Conservation (phyloP, 805 yeast species). For the Nakazawaea laoshanensis region DNA sequence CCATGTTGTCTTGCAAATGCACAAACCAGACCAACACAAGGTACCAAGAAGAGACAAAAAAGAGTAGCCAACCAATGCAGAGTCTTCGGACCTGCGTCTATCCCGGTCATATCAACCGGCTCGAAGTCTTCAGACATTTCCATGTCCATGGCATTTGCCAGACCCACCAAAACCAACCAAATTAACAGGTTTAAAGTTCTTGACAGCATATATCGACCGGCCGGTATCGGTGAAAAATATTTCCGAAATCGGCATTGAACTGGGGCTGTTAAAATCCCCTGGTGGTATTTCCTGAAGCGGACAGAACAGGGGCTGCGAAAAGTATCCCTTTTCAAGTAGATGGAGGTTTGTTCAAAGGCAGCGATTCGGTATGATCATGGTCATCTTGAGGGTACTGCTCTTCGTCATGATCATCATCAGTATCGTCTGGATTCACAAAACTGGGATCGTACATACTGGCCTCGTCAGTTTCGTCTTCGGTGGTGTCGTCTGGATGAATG, state of each 20-base stretch:
- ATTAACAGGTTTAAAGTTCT: too few relatives aligned
- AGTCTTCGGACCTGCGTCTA: conserved; percentile 40
- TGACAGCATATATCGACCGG: too few relatives aligned
- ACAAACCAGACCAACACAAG: conserved; percentile 46
- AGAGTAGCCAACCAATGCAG: conserved; percentile 59
- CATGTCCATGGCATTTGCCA: conserved; percentile 8
- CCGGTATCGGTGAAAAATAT: too few relatives aligned
- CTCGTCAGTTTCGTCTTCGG: conserved; percentile 25
- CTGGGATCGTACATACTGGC: conserved; percentile 12
- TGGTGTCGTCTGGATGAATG: conserved; percentile 53
- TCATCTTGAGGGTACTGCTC: background rate
- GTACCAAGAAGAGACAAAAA: conserved; percentile 37
- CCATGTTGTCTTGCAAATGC: conserved; percentile 45
- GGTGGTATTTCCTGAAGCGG: too few relatives aligned
- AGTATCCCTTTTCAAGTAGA: too few relatives aligned
- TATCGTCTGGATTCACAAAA: conserved; percentile 8
- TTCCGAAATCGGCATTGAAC: too few relatives aligned
- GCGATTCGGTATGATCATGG: too few relatives aligned
- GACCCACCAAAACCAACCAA: background rate
- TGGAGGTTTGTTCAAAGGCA: too few relatives aligned
- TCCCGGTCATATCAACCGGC: conserved; percentile 7
- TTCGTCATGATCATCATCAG: conserved; percentile 11
- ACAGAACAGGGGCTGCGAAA: too few relatives aligned
- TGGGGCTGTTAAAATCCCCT: too few relatives aligned
- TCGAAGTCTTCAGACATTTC: background rate